Percentiles rank a stretch among this genome's conserved stretches.
Conservation (phyloP, 257 asterid genomes). For the Capsicum rhomboideum region DNA sequence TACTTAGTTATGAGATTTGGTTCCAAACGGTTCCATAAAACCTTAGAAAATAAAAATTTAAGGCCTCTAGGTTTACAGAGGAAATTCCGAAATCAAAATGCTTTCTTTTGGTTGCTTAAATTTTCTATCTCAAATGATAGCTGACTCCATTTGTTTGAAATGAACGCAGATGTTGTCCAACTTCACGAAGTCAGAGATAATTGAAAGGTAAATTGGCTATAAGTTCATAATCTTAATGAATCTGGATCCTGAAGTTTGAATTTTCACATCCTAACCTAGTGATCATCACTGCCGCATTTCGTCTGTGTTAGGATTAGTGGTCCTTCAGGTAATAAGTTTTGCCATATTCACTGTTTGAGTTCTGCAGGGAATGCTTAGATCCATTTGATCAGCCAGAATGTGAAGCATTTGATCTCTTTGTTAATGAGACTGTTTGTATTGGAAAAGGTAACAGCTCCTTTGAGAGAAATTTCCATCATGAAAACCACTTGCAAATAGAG, state of each 20-base stretch:
- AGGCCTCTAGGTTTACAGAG: neutral
- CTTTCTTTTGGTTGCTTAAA: neutral
- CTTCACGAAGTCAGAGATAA: conserved; percentile 64
- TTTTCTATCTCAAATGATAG: neutral
- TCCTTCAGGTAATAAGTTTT: neutral
- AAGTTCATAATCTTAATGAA: neutral
- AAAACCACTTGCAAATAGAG: neutral
- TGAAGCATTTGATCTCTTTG: conserved; percentile 80
- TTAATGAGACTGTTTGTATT: conserved; percentile 65
- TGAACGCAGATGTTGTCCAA: conserved; percentile 54
- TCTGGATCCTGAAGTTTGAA: neutral
- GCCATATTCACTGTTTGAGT: neutral
- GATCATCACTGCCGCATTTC: neutral
- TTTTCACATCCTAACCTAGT: neutral
- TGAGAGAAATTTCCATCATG: neutral
- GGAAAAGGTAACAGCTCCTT: conserved; percentile 53
- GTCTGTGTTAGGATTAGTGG: neutral
- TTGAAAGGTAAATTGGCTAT: conserved; percentile 52
- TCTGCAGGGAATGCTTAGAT: conserved; percentile 73
- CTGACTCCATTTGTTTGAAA: conserved; percentile 16
- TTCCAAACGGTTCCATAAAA: neutral
- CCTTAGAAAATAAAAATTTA: neutral
- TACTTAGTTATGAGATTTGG: neutral
- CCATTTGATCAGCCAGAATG: conserved; percentile 93
- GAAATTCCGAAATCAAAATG: neutral